Evolutionary conservation across 2,329 filamentous ascomycete species (phyloP).

Genomic region (Penicillium brasilianum): DNA sequence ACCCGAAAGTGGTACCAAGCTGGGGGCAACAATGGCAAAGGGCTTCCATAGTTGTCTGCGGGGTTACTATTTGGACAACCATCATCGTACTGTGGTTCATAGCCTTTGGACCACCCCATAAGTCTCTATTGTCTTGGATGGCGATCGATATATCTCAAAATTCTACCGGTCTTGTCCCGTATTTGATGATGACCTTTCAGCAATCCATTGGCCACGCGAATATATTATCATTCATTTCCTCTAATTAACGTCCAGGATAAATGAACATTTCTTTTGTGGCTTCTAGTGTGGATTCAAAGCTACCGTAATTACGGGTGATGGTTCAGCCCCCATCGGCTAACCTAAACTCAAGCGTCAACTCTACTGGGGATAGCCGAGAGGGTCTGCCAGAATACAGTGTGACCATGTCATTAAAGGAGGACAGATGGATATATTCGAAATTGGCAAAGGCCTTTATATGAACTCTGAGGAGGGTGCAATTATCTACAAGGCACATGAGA

Average conservation of each 20-base stretch:
- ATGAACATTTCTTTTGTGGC: not conserved
- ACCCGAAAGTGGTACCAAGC: too few species aligned
- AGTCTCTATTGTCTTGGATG: not conserved
- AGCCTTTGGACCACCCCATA: too few species aligned
- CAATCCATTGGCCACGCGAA: not conserved
- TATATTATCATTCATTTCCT: not conserved
- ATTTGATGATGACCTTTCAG: not conserved
- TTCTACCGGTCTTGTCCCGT: not conserved
- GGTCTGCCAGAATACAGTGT: not conserved
- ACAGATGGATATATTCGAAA: not conserved
- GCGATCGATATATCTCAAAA: not conserved
- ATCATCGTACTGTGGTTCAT: too few species aligned
- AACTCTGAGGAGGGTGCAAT: not conserved
- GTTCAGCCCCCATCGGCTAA: not conserved
- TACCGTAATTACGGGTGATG: not conserved
- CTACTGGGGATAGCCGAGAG: not conserved
- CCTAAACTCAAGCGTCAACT: not conserved
- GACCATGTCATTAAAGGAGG: not conserved
- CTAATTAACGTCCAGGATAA: not conserved
- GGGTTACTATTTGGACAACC: too few species aligned
- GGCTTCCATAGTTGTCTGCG: too few species aligned
- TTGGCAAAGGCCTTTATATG: not conserved
- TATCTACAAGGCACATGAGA: not conserved
- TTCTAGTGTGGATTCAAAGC: not conserved
- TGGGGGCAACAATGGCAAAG: too few species aligned